Evolutionary conservation across 2,329 filamentous ascomycete species (phyloP).

Genomic region (Verticillium tricorpus): DNA sequence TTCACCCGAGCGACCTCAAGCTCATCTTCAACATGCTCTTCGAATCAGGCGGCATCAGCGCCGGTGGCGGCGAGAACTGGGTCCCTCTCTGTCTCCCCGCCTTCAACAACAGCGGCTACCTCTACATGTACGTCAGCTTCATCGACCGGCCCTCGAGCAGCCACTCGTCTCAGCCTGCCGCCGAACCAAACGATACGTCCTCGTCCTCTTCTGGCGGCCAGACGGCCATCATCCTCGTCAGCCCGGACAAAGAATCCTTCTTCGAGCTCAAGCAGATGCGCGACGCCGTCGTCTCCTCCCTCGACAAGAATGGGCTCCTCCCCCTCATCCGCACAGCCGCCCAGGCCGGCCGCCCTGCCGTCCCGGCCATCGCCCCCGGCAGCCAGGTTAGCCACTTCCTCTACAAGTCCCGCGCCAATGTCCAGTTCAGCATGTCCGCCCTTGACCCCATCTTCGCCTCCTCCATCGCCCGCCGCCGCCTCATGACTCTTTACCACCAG

Average conservation of each 20-base stretch:
- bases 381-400: constrained; percentile 85
- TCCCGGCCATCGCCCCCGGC: constrained; percentile 73
- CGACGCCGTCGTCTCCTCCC: constrained; percentile 59
- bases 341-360: constrained; percentile 63
- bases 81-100: constrained; percentile 92
- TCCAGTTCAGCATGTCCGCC: constrained; percentile 91
- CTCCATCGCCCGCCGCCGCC: constrained; percentile 58
- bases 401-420: constrained; percentile 91
- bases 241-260: constrained; percentile 88
- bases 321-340: constrained; percentile 69
- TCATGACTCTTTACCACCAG: constrained; percentile 81
- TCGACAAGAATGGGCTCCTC: constrained; percentile 72
- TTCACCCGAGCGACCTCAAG: constrained; percentile 92
- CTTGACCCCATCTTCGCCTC: constrained; percentile 63
- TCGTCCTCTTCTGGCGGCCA: constrained; percentile 44
- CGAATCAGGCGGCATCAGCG: constrained; percentile 85
- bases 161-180: constrained; percentile 17
- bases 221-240: constrained; percentile 90
- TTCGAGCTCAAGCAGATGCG: constrained; percentile 77
- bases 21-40: constrained; percentile 99
- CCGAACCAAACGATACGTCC: constrained; percentile 49
- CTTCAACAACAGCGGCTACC: constrained; percentile 93
- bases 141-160: constrained; percentile 57
- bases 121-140: constrained; percentile 99
- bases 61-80: constrained; percentile 92